Conservation (phyloP, 371 early-diverging fungal genomes). For the Conidiobolus incongruus region DNA sequence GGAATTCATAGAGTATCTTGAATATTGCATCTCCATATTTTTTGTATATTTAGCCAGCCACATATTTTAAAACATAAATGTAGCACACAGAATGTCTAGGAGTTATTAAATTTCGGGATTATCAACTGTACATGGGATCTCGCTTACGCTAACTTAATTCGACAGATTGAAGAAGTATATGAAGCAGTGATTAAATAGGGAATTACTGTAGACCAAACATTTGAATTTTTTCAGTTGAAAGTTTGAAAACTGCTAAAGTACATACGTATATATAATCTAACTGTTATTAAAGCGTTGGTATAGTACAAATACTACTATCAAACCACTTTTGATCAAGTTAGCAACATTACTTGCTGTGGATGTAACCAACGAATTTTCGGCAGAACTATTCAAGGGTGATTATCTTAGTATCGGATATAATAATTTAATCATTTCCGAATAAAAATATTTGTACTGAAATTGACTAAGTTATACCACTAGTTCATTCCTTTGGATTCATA, state of each 20-base stretch:
- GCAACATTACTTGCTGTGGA: slow-evolving; percentile 31
- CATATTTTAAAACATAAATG: too few species aligned
- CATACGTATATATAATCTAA: slow-evolving; percentile 2
- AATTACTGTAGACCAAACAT: too few species aligned
- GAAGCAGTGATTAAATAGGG: too few species aligned
- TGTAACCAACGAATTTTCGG: slow-evolving; percentile 34
- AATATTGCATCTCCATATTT: too few species aligned
- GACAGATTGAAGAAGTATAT: slow-evolving; percentile 14
- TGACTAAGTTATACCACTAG: slow-evolving; percentile 41
- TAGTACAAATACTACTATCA: slow-evolving; percentile 7
- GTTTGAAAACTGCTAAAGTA: not conserved
- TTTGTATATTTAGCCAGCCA: not conserved
- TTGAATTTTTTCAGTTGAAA: slow-evolving; percentile 3
- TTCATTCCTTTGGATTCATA: slow-evolving; percentile 52
- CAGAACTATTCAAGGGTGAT: slow-evolving; percentile 30
- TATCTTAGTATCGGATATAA: slow-evolving; percentile 21
- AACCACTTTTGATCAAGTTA: slow-evolving; percentile 18
- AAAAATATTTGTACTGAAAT: slow-evolving; percentile 25
- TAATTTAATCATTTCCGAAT: slow-evolving; percentile 17
- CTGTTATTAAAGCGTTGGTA: not conserved
- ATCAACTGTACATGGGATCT: slow-evolving; percentile 22
- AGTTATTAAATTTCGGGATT: slow-evolving; percentile 22
- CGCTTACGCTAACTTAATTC: slow-evolving; percentile 38
- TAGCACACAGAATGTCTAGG: slow-evolving; percentile 14
- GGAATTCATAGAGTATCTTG: too few species aligned